Percentiles rank a stretch among this genome's conserved stretches.
These are phyloP conservation scores for Geotrichum citri-aurantii DNA, from an alignment of 1,139 yeast genomes.

Conservation along the genomic window DNA sequence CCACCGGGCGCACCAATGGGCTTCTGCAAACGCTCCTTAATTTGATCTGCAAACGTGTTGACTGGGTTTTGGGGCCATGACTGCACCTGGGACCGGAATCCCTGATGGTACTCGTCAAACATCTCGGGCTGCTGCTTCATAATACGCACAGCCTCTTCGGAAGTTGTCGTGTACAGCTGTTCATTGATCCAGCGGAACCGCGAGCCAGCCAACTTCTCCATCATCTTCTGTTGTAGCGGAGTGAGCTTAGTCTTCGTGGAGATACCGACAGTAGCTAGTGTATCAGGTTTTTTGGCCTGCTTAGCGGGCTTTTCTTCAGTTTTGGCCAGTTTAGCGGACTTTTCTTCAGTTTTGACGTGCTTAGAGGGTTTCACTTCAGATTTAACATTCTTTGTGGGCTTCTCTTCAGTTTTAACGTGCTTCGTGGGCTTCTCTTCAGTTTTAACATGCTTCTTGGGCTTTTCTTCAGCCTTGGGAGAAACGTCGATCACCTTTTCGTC, in stretches of 20 bases:
- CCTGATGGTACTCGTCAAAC: slow-evolving; percentile 91
- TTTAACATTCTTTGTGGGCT: too few relatives aligned
- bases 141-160: slow-evolving; percentile 68
- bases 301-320: too few relatives aligned
- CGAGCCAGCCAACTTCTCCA: slow-evolving; percentile 89
- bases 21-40: slow-evolving; percentile 55
- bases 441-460: background rate
- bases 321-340: too few relatives aligned
- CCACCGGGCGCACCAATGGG: slow-evolving; percentile 94
- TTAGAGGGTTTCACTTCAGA: slow-evolving; percentile 11
- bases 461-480: background rate
- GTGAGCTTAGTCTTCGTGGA: slow-evolving; percentile 50
- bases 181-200: slow-evolving; percentile 97
- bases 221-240: slow-evolving; percentile 92
- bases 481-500: slow-evolving; percentile 10
- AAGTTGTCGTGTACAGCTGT: slow-evolving; percentile 78
- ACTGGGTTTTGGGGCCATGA: slow-evolving; percentile 99
- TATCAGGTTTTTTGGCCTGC: slow-evolving; percentile 3
- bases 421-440: slow-evolving; percentile 8
- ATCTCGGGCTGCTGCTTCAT: slow-evolving; percentile 77
- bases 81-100: slow-evolving; percentile 90
- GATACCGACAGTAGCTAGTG: slow-evolving; percentile 19
- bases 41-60: slow-evolving; percentile 71
- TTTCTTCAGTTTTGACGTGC: too few relatives aligned
- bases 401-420: slow-evolving; percentile 15